Evolutionary conservation across 1,284 basidiomycete species (phyloP).

Genomic region (Quambalaria eucalypti): DNA sequence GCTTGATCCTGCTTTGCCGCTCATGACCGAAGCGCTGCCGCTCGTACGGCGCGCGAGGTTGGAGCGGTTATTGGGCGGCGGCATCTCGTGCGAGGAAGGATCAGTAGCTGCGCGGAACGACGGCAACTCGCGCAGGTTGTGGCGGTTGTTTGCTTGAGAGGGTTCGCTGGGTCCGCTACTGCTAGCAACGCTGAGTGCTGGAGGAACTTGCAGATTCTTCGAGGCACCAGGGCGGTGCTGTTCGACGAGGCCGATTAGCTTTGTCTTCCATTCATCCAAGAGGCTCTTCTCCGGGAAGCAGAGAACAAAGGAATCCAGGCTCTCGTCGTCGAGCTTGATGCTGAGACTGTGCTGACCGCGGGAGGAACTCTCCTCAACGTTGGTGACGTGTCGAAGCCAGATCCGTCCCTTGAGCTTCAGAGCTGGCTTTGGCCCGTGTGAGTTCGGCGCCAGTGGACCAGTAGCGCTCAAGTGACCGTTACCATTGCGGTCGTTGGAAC

Average conservation of each 20-base stretch:
- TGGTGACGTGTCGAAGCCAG: conserved; percentile 82
- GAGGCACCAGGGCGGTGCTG: too few relatives aligned
- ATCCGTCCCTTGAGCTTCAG: conserved; percentile 87
- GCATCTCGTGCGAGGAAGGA: background rate
- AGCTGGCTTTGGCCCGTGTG: conserved; percentile 54
- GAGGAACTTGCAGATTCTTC: too few relatives aligned
- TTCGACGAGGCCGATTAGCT: conserved; percentile 19
- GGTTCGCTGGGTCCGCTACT: too few relatives aligned
- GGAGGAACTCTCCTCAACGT: conserved; percentile 67
- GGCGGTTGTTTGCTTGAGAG: too few relatives aligned
- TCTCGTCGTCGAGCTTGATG: conserved; percentile 89
- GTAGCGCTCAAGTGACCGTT: too few relatives aligned
- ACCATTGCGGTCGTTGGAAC: background rate
- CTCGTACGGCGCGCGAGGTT: background rate
- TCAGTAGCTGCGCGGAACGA: background rate
- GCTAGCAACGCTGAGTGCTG: too few relatives aligned
- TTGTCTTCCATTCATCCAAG: conserved; percentile 71
- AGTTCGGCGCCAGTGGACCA: too few relatives aligned
- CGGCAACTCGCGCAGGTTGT: background rate
- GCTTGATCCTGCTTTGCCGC: conserved; percentile 22
- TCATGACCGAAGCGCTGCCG: conserved; percentile 15
- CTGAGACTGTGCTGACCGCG: conserved; percentile 72
- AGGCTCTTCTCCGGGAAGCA: conserved; percentile 83
- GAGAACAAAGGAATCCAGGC: conserved; percentile 82
- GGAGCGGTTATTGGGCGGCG: background rate